Conservation (phyloP, 2,329 filamentous ascomycete genomes). For the Aureobasidium sp. region DNA sequence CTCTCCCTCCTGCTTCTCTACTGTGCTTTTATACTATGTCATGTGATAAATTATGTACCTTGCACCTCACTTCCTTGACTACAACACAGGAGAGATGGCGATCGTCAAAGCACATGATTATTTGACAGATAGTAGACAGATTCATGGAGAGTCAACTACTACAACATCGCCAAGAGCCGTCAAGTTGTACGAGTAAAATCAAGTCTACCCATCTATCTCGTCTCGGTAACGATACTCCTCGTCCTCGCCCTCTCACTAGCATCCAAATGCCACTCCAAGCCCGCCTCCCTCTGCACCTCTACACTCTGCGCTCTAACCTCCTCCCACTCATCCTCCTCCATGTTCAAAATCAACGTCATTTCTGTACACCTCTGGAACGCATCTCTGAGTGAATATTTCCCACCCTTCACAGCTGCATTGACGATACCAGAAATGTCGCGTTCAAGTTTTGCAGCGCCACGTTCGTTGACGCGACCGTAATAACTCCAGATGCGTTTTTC, state of each 20-base stretch:
- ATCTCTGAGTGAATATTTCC: conserved; percentile 81
- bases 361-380: conserved; percentile 80
- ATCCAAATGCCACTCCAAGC: conserved; percentile 76
- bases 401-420: conserved; percentile 69
- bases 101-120: too few species aligned
- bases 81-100: too few species aligned
- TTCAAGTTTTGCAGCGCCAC: conserved; percentile 86
- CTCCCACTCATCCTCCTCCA: conserved; percentile 98
- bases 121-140: too few species aligned
- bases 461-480: conserved; percentile 79
- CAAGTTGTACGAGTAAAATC: too few species aligned
- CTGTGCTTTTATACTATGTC: too few species aligned
- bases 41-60: too few species aligned
- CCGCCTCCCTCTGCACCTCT: conserved; percentile 59
- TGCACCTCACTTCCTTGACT: too few species aligned
- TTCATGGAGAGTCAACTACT: too few species aligned
- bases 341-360: conserved; percentile 87
- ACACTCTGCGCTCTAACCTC: conserved; percentile 59
- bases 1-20: too few species aligned
- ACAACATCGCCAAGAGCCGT: too few species aligned
- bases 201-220: too few species aligned
- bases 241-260: conserved; percentile 79
- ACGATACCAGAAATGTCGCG: conserved; percentile 85
- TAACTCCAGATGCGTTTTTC: conserved; percentile 91
- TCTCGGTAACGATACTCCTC: conserved; percentile 62